phyloP scores from a whole-genome alignment of 1,284 basidiomycete genomes.

The Rhodotorula sp. region DNA sequence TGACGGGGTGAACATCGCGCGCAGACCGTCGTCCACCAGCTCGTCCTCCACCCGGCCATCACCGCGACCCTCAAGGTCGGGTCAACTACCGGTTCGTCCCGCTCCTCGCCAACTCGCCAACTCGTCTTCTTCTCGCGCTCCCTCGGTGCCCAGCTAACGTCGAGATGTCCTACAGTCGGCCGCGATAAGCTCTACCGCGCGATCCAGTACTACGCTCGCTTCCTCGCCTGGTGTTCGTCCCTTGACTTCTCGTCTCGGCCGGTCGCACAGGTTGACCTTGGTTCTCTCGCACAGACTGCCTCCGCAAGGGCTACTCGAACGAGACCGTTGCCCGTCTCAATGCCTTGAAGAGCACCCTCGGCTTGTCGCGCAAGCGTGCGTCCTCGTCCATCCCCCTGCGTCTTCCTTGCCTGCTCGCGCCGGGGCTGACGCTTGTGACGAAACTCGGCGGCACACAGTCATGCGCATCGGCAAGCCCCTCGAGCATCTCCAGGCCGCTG shows the following conservation, averaged over 20 bases:
- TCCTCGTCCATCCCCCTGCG: background rate
- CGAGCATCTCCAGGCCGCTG: slow-evolving; percentile 88
- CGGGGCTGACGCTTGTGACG: background rate
- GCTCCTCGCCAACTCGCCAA: background rate
- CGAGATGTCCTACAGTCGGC: slow-evolving; percentile 54
- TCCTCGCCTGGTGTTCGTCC: slow-evolving; percentile 71
- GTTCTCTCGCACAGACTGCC: slow-evolving; percentile 28
- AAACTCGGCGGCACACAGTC: slow-evolving; percentile 57
- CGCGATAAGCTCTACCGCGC: slow-evolving; percentile 88
- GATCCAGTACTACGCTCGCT: slow-evolving; percentile 85
- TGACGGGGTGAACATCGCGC: background rate
- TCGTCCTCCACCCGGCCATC: slow-evolving; percentile 78
- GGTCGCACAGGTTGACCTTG: background rate
- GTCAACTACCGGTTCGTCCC: slow-evolving; percentile 59
- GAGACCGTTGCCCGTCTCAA: slow-evolving; percentile 50
- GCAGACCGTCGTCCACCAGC: slow-evolving; percentile 52
- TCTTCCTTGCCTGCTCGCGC: too few species aligned
- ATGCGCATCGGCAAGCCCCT: slow-evolving; percentile 90
- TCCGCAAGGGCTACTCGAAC: slow-evolving; percentile 50
- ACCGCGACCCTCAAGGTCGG: slow-evolving; percentile 73
- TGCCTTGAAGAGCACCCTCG: slow-evolving; percentile 52
- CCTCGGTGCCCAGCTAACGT: background rate
- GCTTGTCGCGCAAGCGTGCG: slow-evolving; percentile 51
- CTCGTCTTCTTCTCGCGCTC: background rate
- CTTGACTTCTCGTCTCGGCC: background rate